Percentiles rank a stretch among this genome's conserved stretches.
These are phyloP conservation scores for Hypoxylon sp. DNA, from an alignment of 2,329 filamentous ascomycete species.

Conservation along the genomic window DNA sequence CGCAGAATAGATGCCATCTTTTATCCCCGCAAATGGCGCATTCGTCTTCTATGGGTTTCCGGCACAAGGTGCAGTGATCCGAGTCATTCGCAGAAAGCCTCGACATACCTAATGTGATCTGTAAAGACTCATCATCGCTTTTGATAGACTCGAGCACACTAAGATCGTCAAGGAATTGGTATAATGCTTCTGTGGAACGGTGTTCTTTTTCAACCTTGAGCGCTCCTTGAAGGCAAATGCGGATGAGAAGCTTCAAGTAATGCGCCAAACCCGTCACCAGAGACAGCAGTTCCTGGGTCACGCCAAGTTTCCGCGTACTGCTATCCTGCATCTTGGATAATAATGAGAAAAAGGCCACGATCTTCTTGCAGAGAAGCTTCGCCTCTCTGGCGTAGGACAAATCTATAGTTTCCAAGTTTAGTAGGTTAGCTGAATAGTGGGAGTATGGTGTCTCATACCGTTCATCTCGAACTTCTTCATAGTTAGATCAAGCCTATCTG, in stretches of 20 bases:
- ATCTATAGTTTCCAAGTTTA: conserved; percentile 64
- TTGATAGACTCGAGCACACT: conserved; percentile 84
- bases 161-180: conserved; percentile 86
- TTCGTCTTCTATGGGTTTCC: conserved; percentile 93
- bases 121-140: conserved; percentile 76
- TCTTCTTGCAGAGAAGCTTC: conserved; percentile 99
- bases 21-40: conserved; percentile 81
- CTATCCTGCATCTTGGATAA: conserved; percentile 95
- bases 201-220: conserved; percentile 91
- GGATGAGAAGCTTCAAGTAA: conserved; percentile 96
- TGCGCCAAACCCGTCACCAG: conserved; percentile 96
- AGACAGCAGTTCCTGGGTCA: conserved; percentile 98
- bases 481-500: conserved; percentile 84
- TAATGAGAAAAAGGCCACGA: conserved; percentile 96
- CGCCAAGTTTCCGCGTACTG: conserved; percentile 89
- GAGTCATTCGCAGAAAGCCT: conserved; percentile 80
- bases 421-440: conserved; percentile 31
- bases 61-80: conserved; percentile 86
- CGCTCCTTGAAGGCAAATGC: conserved; percentile 94
- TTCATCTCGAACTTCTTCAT: conserved; percentile 79
- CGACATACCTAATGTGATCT: conserved; percentile 74
- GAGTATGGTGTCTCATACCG: conserved; percentile 66
- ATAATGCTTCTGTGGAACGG: conserved; percentile 78
- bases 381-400: conserved; percentile 94
- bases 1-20: conserved; percentile 87